phyloP scores from a whole-genome alignment of 805 yeast genomes.

The Spencermartinsiella europaea region DNA sequence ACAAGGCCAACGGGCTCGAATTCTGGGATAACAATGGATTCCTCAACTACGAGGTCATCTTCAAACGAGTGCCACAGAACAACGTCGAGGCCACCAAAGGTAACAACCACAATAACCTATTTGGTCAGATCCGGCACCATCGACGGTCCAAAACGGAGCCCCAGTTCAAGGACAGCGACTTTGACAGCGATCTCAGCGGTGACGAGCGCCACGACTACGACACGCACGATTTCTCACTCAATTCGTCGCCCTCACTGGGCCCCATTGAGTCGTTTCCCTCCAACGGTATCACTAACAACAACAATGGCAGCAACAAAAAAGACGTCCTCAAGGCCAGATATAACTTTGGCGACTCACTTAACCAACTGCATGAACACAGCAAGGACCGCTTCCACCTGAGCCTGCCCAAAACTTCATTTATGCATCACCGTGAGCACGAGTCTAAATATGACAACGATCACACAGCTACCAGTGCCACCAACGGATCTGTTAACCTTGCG shows the following conservation, averaged over 20 bases:
- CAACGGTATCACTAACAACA: neutral
- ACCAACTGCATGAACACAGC: neutral
- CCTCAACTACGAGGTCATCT: slow-evolving; percentile 52
- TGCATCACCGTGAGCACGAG: neutral
- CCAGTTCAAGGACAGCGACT: neutral
- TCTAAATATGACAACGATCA: too few relatives aligned
- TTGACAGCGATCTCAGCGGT: neutral
- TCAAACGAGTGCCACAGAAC: slow-evolving; percentile 27
- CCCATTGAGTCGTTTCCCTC: neutral
- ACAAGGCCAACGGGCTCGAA: slow-evolving; percentile 44
- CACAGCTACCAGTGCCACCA: too few relatives aligned
- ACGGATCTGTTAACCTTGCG: too few relatives aligned
- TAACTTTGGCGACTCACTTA: neutral
- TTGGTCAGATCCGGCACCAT: neutral
- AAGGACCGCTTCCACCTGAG: neutral
- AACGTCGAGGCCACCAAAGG: neutral
- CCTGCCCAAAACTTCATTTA: neutral
- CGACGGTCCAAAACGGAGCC: slow-evolving; percentile 1
- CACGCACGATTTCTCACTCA: neutral
- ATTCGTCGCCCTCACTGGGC: neutral
- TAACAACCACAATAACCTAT: neutral
- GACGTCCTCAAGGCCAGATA: neutral
- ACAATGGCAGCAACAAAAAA: neutral
- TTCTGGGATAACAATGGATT: slow-evolving; percentile 73
- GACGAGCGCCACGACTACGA: neutral